Evolutionary conservation across 306 rosid species (phyloP), one percentile per base, ranked within the genome.

Genomic region (Fragaria nilgerrensis): DNA sequence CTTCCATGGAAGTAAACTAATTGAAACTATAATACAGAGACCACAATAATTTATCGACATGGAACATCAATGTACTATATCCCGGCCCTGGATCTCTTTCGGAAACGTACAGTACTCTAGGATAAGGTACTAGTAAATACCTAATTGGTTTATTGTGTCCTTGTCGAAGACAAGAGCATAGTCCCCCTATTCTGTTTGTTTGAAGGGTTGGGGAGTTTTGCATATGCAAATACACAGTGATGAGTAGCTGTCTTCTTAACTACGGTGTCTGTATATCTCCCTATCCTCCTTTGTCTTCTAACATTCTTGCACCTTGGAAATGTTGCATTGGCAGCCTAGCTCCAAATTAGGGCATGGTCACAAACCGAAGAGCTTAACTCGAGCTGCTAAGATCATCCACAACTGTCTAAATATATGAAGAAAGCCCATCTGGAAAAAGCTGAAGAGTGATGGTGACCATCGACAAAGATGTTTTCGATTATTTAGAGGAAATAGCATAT

Each of bases 381-480:
- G 45, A 43, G 11, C 50, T 37, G 53, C 19, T 37, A 37, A 16
- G 68, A 37, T 61, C 82, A 62, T 62, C 13, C 65, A 48, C 47
- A 23, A 65, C 63, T 50, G 19, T 50, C 19, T 34, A 14, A 1
- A 16, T 47, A n/a, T 50, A 47, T 47, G 39, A 12, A 14, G 5
- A 47, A 53, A 55, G 3, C 32, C 47, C 11, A 50, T 36, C 50
- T 59, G 56, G 77, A 43, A 58, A 25, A 59, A 27, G 43, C 70
- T 59, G 12, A 11, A 49, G 32, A 36, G 27, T 39, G 43, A 39
- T 20, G 72, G 19, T 48, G 73, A 25, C 62, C 64, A 8, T 29
- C 6, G 79, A 66, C 55, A 66, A 52, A 22, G 66, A 66, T 52
- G 41, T 49, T 37, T 39, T 66, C 74, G 79, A 76, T 76, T 65